Evolutionary conservation across 495 filamentous ascomycete genomes (phyloP).

Genomic region (Neurospora sp.): DNA sequence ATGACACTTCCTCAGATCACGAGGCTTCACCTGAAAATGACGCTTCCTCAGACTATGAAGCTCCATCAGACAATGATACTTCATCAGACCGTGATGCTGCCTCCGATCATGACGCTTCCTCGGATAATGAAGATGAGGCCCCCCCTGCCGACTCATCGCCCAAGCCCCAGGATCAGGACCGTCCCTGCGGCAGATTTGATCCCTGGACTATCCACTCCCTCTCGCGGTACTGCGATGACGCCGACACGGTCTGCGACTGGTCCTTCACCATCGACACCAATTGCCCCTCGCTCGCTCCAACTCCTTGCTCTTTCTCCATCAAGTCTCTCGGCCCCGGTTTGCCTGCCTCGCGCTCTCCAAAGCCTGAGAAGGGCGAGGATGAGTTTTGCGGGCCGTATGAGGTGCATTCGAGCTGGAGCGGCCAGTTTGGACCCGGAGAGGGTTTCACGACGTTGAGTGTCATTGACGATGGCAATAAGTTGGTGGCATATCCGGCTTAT

Average conservation of each 20-base stretch:
- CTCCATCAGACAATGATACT: no score
- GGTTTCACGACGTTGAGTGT: slow-evolving; percentile 1
- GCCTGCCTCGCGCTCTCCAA: neutral
- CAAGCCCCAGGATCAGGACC: neutral
- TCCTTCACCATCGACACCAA: neutral
- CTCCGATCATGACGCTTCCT: neutral
- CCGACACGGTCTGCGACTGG: neutral
- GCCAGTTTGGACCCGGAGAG: neutral
- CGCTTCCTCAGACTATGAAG: neutral
- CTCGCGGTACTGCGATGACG: neutral
- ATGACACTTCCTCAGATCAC: neutral
- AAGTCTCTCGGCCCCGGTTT: neutral
- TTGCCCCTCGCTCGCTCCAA: neutral
- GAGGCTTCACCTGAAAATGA: no score
- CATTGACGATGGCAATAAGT: neutral
- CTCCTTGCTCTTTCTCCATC: neutral
- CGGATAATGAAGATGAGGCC: neutral
- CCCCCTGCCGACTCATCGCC: neutral
- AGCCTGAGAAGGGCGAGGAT: neutral
- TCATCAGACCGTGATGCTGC: neutral
- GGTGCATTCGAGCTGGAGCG: neutral
- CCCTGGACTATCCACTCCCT: neutral
- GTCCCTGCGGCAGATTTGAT: neutral
- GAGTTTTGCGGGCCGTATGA: neutral
- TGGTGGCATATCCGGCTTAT: neutral